These are phyloP conservation scores for Fistulinella prunicolor DNA, from an alignment of 768 basidiomycete species.

Conservation along the genomic window DNA sequence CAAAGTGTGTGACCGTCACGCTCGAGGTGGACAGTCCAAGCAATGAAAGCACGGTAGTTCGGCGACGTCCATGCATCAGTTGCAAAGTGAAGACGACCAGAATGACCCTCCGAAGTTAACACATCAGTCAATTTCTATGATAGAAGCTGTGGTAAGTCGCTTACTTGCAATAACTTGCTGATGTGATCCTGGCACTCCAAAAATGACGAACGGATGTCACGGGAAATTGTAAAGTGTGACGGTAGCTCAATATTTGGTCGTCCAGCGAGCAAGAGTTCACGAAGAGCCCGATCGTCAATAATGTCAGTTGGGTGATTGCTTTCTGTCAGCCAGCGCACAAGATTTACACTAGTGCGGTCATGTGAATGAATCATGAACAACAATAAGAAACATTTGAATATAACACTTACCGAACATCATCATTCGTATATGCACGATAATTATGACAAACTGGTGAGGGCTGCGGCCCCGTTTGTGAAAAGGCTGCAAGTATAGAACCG, in stretches of 20 bases:
- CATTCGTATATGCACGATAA: background rate
- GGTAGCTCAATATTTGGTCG: background rate
- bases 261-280: background rate
- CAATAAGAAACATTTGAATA: no score
- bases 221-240: background rate
- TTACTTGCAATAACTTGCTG: no score
- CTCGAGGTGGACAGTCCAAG: conserved; percentile 3
- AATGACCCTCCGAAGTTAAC: no score
- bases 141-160: no score
- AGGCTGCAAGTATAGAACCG: background rate
- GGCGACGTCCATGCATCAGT: background rate
- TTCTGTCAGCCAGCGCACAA: conserved; percentile 1
- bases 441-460: background rate
- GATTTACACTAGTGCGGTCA: background rate
- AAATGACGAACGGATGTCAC: background rate
- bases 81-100: background rate
- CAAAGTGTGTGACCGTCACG: background rate
- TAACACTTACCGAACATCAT: background rate
- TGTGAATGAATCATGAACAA: background rate
- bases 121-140: no score
- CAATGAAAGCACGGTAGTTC: background rate
- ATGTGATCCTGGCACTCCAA: no score
- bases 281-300: background rate
- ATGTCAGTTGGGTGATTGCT: conserved; percentile 1
- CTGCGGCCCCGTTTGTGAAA: background rate